phyloP scores from a whole-genome alignment of 2,329 filamentous ascomycete genomes.

The Xylariaceae sp. region DNA sequence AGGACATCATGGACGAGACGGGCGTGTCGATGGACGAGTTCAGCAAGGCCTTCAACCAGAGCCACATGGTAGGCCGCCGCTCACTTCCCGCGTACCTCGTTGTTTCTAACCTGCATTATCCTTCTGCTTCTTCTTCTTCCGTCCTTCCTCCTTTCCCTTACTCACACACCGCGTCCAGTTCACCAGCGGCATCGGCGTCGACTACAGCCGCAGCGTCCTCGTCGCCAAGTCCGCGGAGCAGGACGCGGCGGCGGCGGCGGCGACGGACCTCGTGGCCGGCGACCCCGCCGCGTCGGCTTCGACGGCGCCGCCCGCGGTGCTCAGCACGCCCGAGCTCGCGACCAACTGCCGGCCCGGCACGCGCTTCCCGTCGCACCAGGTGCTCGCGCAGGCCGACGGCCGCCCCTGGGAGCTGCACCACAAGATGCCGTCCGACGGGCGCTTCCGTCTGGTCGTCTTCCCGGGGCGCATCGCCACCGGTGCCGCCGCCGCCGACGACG shows the following conservation, averaged over 20 bases:
- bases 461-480: constrained; percentile 42
- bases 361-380: constrained; percentile 51
- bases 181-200: constrained; percentile 32
- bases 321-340: constrained; percentile 34
- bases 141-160: too few relatives aligned
- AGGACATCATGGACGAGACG: constrained; percentile 47
- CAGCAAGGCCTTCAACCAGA: constrained; percentile 18
- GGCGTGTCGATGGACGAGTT: constrained; percentile 52
- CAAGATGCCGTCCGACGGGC: constrained; percentile 46
- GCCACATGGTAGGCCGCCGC: constrained; percentile 12
- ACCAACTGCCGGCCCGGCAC: constrained; percentile 41
- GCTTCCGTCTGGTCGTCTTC: constrained; percentile 55
- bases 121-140: too few relatives aligned
- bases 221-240: constrained; percentile 41
- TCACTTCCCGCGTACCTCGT: not conserved
- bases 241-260: not conserved
- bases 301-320: constrained; percentile 3
- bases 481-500: constrained; percentile 2
- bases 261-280: constrained; percentile 1
- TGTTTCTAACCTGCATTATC: too few relatives aligned
- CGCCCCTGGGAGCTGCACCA: constrained; percentile 54
- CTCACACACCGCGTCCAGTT: constrained; percentile 5
- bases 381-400: constrained; percentile 49
- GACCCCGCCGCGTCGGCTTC: constrained; percentile 1
- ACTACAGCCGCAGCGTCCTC: constrained; percentile 50